Base-by-base conservation (phyloP, 73 alveolate species). In the Paramecium biaurelia region DNA sequence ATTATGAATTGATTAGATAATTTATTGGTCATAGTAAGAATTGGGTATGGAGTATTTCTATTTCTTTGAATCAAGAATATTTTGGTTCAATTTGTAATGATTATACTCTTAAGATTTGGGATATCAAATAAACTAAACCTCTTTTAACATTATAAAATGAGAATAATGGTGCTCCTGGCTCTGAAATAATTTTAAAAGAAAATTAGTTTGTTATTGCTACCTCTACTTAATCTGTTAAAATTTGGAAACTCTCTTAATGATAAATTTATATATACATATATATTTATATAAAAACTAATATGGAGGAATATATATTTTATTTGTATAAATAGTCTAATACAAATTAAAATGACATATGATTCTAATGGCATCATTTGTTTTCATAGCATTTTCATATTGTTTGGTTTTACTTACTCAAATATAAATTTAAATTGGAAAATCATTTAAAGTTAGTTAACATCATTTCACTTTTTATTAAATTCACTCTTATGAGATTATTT, bases 21-120 rank as follows among this genome's bases (percentile, higher is more conserved):
- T 47, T 47, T n/a, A 30, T n/a, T 0, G 47, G 49, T 30, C 84
- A 63, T 32, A 63, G 84, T 32, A 63, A 47, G 23, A n/a, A 47
- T 47, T 47, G 59, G 59, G 12, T 63, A 2, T 63, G 84, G 84
- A 63, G 49, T 7, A 32, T 63, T 12, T 26, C 49, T 35, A 97
- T 97, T 76, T 94, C 98, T 47, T 99, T 99, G 10, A 94, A 94
- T 58, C 98, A 98, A 21, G 96, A 97, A 92, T 85, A 95, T 15
- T 92, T 98, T 12, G 59, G 59, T 0, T 47, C 59, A 12, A 47
- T 47, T 47, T 47, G 23, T 12, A n/a, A 47, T 47, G 59, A 47
- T 47, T 47, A 47, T 0, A 12, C 59, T 3, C 23, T 47, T 11
- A 15, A 47, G 26, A 47, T 47, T n/a, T 15, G 59, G 59, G 23